A percentile compares a stretch with the other conserved stretches of the same genome.
Evolutionary conservation across 2,329 filamentous ascomycete genomes (phyloP).

Genomic region (Alternaria ethzedia): DNA sequence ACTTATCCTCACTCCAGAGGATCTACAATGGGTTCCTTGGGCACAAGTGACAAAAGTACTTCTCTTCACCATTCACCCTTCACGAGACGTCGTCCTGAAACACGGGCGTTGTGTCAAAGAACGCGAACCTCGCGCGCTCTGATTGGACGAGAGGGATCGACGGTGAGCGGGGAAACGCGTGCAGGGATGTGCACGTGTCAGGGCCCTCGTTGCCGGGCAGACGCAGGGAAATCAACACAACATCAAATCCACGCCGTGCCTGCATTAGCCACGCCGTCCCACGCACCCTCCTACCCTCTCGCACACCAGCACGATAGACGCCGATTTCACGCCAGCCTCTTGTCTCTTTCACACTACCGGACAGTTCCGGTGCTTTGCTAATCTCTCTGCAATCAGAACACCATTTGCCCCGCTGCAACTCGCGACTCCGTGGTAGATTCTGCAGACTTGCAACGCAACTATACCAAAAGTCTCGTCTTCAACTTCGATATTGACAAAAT

Average conservation of each 20-base stretch:
- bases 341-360: neutral
- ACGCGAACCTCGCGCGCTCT: slow-evolving; percentile 19
- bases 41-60: neutral
- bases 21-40: too few relatives aligned
- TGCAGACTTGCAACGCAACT: neutral
- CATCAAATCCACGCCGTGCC: slow-evolving; percentile 4
- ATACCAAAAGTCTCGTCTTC: neutral
- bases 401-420: neutral
- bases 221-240: slow-evolving; percentile 31
- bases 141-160: slow-evolving; percentile 18
- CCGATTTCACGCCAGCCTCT: neutral
- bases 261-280: neutral
- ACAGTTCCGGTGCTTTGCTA: neutral
- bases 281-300: neutral
- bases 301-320: neutral
- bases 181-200: slow-evolving; percentile 19
- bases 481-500: slow-evolving; percentile 18
- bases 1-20: too few relatives aligned
- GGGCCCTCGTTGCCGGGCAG: slow-evolving; percentile 19
- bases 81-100: neutral
- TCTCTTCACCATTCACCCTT: neutral
- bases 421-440: neutral
- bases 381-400: neutral
- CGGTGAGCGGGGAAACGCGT: slow-evolving; percentile 5
- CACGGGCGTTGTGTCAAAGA: neutral